These are phyloP conservation scores for Scleroderma bovista DNA, from an alignment of 768 basidiomycete genomes.

Conservation along the genomic window DNA sequence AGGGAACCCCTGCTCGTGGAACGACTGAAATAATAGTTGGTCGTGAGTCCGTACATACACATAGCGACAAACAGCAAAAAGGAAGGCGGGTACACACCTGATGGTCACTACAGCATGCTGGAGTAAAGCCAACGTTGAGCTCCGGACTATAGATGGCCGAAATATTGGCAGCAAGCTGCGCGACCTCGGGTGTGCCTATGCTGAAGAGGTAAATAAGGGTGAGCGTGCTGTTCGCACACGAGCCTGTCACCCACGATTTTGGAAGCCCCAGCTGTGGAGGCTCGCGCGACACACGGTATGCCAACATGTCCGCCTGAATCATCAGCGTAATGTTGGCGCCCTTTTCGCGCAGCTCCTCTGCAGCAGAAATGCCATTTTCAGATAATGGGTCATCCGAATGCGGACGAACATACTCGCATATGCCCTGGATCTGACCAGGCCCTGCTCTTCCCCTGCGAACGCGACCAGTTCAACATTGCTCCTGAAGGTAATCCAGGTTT, in stretches of 20 bases:
- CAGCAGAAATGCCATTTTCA: background rate
- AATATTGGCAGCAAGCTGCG: constrained; percentile 68
- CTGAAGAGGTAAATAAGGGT: constrained; percentile 30
- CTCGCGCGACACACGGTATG: constrained; percentile 73
- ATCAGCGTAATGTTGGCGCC: constrained; percentile 72
- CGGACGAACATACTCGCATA: constrained; percentile 51
- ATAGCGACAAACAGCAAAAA: too few species aligned
- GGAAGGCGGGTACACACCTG: constrained; percentile 41
- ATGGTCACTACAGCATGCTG: constrained; percentile 90
- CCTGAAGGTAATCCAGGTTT: constrained; percentile 62
- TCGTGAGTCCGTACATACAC: background rate
- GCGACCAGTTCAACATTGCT: constrained; percentile 75
- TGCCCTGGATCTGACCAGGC: constrained; percentile 68
- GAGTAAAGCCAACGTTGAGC: constrained; percentile 59
- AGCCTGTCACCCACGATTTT: constrained; percentile 41
- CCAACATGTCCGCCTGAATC: constrained; percentile 92
- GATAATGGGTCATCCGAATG: too few species aligned
- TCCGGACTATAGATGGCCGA: constrained; percentile 80
- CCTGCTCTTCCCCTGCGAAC: constrained; percentile 93
- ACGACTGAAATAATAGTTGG: constrained; percentile 45
- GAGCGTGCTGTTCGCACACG: background rate
- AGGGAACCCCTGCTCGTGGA: constrained; percentile 78
- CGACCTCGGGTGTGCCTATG: constrained; percentile 73
- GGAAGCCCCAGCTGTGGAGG: constrained; percentile 83
- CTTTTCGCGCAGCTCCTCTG: constrained; percentile 43